Percentiles rank a stretch among this genome's conserved stretches.
Conservation (phyloP, 352 stramenopile genomes). For the Pythium periplocum region DNA sequence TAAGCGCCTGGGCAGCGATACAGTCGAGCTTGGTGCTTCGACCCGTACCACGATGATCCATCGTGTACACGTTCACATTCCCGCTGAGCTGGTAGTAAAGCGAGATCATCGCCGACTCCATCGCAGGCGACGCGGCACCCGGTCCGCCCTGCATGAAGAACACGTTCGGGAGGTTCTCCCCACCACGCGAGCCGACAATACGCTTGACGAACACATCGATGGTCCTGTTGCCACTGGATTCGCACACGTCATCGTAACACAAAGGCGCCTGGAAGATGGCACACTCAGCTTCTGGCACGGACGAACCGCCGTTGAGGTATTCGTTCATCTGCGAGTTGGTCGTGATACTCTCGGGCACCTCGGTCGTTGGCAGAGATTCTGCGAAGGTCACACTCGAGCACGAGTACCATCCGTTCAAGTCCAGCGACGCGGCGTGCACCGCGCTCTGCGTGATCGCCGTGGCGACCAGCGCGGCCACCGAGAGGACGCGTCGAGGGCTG, state of each 20-base stretch:
- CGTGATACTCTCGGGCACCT: not conserved
- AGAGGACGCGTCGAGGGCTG: too few relatives aligned
- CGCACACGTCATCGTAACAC: constrained; percentile 5
- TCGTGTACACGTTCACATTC: constrained; percentile 22
- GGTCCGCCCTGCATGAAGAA: constrained; percentile 7
- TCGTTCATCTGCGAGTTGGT: not conserved
- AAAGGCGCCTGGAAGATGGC: constrained; percentile 4
- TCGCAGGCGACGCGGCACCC: constrained; percentile 8
- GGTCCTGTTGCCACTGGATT: not conserved
- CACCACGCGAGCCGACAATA: not conserved
- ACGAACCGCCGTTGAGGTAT: not conserved
- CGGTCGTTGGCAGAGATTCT: not conserved
- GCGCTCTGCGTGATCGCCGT: not conserved
- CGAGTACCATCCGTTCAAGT: constrained; percentile 4
- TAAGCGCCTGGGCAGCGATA: constrained; percentile 14
- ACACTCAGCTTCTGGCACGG: not conserved
- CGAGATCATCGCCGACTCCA: constrained; percentile 34
- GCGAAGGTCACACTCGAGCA: constrained; percentile 1
- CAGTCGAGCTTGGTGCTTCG: constrained; percentile 20
- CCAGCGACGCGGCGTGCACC: not conserved
- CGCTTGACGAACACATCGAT: constrained; percentile 3
- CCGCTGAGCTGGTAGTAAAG: constrained; percentile 23
- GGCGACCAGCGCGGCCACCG: constrained; percentile 1
- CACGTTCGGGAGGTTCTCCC: constrained; percentile 1
- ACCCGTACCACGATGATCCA: constrained; percentile 25